phyloP scores from a whole-genome alignment of 2,329 filamentous ascomycete species.

The Aureobasidium namibiae region DNA sequence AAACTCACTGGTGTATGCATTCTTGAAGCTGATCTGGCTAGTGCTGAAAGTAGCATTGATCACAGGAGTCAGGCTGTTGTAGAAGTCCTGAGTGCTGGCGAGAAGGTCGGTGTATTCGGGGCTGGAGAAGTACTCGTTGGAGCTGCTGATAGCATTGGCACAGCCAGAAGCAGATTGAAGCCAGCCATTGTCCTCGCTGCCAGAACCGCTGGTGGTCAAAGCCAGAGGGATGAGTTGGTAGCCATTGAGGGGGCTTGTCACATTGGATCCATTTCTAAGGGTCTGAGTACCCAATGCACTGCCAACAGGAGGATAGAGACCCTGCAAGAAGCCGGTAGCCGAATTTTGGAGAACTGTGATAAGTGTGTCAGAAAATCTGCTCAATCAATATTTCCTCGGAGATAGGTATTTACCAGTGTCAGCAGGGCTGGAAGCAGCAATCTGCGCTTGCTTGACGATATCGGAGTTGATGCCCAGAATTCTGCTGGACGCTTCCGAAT shows the following conservation, averaged over 20 bases:
- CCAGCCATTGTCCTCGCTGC: constrained; percentile 39
- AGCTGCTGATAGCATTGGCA: constrained; percentile 47
- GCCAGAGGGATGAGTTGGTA: constrained; percentile 79
- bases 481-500: constrained; percentile 46
- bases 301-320: constrained; percentile 72
- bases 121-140: constrained; percentile 50
- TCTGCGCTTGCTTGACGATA: constrained; percentile 59
- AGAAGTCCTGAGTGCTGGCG: constrained; percentile 45
- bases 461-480: constrained; percentile 61
- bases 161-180: constrained; percentile 51
- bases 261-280: constrained; percentile 60
- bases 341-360: constrained; percentile 64
- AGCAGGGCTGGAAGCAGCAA: constrained; percentile 62
- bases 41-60: constrained; percentile 44
- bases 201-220: constrained; percentile 47
- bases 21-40: constrained; percentile 47
- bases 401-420: constrained; percentile 39
- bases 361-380: not conserved
- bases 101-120: constrained; percentile 41
- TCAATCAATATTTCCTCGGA: not conserved
- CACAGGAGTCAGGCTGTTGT: constrained; percentile 42
- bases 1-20: constrained; percentile 56
- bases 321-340: constrained; percentile 73
- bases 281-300: constrained; percentile 42
- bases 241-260: constrained; percentile 63